A percentile compares a stretch with the other conserved stretches of the same genome.
Conservation (phyloP, 805 yeast species). For the Soucietia sequanensis region DNA sequence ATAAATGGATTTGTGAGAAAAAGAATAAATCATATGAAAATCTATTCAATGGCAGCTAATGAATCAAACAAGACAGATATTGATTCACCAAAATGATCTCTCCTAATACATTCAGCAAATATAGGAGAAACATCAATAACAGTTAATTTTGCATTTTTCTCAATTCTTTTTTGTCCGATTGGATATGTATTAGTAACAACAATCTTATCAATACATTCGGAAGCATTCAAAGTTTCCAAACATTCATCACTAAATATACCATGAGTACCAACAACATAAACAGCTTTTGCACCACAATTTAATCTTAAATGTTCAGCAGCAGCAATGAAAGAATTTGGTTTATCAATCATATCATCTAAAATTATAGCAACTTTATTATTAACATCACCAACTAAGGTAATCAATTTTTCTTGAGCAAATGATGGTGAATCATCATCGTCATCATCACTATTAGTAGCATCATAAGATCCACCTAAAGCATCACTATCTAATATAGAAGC, state of each 20-base stretch:
- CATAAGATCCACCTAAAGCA: constrained; percentile 79
- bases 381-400: constrained; percentile 96
- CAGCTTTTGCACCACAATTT: constrained; percentile 94
- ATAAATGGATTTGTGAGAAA: too few species aligned
- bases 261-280: constrained; percentile 91
- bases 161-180: constrained; percentile 59
- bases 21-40: too few species aligned
- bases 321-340: constrained; percentile 89
- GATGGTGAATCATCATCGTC: constrained; percentile 77
- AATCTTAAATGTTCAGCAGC: constrained; percentile 97
- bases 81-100: constrained; percentile 98
- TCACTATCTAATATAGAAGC: constrained; percentile 35
- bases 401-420: constrained; percentile 73
- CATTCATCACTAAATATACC: constrained; percentile 91
- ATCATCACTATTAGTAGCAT: constrained; percentile 73
- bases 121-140: constrained; percentile 93
- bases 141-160: constrained; percentile 64
- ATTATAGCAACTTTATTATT: constrained; percentile 88
- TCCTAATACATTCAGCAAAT: constrained; percentile 96
- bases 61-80: constrained; percentile 92
- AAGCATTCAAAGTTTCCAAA: constrained; percentile 71
- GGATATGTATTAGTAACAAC: constrained; percentile 98
- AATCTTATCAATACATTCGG: constrained; percentile 82
- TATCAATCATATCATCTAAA: constrained; percentile 95
- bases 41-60: constrained; percentile 55